Evolutionary conservation across 495 filamentous ascomycete genomes (phyloP).

Genomic region (Daldinia caldariorum): DNA sequence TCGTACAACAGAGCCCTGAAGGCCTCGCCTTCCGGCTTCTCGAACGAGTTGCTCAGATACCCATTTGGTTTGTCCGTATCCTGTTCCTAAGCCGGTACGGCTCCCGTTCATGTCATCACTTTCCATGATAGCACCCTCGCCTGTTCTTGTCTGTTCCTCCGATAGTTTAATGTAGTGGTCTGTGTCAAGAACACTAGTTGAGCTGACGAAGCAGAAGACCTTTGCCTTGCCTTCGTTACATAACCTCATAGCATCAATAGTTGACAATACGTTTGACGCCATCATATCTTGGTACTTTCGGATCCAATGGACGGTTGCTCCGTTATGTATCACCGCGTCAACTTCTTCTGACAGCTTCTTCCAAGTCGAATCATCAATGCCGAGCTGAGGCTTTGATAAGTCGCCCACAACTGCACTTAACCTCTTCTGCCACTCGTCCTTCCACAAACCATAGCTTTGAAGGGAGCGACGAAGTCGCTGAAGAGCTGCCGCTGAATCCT

Average conservation of each 20-base stretch:
- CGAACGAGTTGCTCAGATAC: slow-evolving; percentile 71
- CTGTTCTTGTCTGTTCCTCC: slow-evolving; percentile 62
- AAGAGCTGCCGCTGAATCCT: slow-evolving; percentile 60
- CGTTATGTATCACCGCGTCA: slow-evolving; percentile 90
- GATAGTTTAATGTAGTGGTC: slow-evolving; percentile 81
- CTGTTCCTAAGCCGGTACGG: slow-evolving; percentile 65
- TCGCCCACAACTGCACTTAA: slow-evolving; percentile 77
- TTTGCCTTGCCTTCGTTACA: slow-evolving; percentile 83
- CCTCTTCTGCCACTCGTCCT: slow-evolving; percentile 69
- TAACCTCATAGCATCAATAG: slow-evolving; percentile 78
- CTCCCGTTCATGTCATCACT: slow-evolving; percentile 60
- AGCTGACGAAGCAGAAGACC: slow-evolving; percentile 83
- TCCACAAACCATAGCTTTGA: slow-evolving; percentile 83
- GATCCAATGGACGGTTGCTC: slow-evolving; percentile 89
- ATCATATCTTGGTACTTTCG: slow-evolving; percentile 78
- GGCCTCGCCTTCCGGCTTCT: slow-evolving; percentile 80
- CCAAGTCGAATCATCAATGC: slow-evolving; percentile 71
- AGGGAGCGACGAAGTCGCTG: slow-evolving; percentile 64
- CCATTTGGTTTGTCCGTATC: slow-evolving; percentile 90
- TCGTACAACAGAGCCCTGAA: slow-evolving; percentile 78
- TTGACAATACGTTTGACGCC: slow-evolving; percentile 82
- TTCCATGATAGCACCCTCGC: slow-evolving; percentile 59
- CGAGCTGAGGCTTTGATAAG: slow-evolving; percentile 75
- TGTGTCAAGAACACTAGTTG: slow-evolving; percentile 84
- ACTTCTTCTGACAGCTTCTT: slow-evolving; percentile 69